Evolutionary conservation across 768 basidiomycete genomes (phyloP).

Genomic region (Tylopilus rubrobrunneus): DNA sequence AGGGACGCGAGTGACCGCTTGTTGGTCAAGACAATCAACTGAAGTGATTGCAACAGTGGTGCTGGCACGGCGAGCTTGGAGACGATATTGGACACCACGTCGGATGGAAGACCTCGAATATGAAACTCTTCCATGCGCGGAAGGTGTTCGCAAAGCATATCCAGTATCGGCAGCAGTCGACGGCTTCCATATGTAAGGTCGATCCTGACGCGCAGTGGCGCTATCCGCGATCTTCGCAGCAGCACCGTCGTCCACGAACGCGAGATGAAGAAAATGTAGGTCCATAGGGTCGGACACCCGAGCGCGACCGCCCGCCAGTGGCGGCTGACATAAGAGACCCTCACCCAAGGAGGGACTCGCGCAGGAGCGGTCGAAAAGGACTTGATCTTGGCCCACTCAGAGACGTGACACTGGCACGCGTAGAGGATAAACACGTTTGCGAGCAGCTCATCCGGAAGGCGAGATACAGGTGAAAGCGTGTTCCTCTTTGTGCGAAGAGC

Average conservation of each 20-base stretch:
- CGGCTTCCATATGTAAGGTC: background rate
- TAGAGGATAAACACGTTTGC: background rate
- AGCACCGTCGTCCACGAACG: background rate
- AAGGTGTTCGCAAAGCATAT: conserved; percentile 2
- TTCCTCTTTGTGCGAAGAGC: background rate
- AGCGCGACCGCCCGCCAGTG: conserved; percentile 2
- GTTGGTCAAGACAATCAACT: background rate
- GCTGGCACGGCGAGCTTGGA: background rate
- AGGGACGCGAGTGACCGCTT: background rate
- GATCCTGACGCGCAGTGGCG: background rate
- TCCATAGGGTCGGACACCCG: background rate
- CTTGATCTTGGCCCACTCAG: background rate
- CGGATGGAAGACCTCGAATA: background rate
- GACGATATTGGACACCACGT: background rate
- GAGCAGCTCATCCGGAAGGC: conserved; percentile 4
- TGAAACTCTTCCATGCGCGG: conserved; percentile 1
- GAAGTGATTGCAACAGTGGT: conserved; percentile 2
- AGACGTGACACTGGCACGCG: background rate
- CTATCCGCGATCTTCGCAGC: conserved; percentile 1
- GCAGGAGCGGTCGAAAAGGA: background rate
- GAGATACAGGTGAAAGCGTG: background rate
- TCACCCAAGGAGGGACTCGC: background rate
- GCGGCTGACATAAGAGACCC: background rate
- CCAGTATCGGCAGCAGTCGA: background rate
- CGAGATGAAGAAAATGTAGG: background rate